Evolutionary conservation across 768 basidiomycete species (phyloP).

Genomic region (Boletus bicolor): DNA sequence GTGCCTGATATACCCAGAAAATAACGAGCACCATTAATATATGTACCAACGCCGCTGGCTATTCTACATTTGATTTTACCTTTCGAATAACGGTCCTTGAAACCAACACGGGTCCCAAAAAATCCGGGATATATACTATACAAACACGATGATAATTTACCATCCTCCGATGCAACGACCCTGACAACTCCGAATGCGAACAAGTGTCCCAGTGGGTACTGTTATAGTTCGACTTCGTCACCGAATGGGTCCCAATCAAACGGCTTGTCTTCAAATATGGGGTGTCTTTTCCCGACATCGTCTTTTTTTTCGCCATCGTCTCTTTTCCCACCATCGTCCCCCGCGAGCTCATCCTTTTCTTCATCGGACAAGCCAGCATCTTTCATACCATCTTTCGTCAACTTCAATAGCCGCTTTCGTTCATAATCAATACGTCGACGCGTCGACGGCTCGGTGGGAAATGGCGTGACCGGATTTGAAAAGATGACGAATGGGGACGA

Average conservation of each 20-base stretch:
- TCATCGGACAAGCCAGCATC: slow-evolving; percentile 24
- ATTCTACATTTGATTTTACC: too few species aligned
- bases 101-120: background rate
- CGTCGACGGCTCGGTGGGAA: slow-evolving; percentile 24
- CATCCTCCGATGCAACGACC: background rate
- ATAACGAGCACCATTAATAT: background rate
- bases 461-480: slow-evolving; percentile 31
- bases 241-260: slow-evolving; percentile 32
- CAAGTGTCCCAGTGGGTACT: background rate
- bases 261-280: slow-evolving; percentile 28
- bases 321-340: slow-evolving; percentile 3
- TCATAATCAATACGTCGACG: slow-evolving; percentile 32
- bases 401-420: slow-evolving; percentile 25
- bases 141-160: slow-evolving; percentile 9
- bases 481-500: slow-evolving; percentile 25
- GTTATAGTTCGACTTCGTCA: slow-evolving; percentile 26
- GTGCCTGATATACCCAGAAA: too few species aligned
- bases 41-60: too few species aligned
- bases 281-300: slow-evolving; percentile 14
- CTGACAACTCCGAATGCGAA: background rate
- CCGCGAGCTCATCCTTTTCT: slow-evolving; percentile 22
- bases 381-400: slow-evolving; percentile 30
- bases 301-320: background rate
- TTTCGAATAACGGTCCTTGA: background rate
- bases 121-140: slow-evolving; percentile 4